Evolutionary conservation across 352 stramenopile genomes (phyloP).

Genomic region (Phytophthora brassicae): DNA sequence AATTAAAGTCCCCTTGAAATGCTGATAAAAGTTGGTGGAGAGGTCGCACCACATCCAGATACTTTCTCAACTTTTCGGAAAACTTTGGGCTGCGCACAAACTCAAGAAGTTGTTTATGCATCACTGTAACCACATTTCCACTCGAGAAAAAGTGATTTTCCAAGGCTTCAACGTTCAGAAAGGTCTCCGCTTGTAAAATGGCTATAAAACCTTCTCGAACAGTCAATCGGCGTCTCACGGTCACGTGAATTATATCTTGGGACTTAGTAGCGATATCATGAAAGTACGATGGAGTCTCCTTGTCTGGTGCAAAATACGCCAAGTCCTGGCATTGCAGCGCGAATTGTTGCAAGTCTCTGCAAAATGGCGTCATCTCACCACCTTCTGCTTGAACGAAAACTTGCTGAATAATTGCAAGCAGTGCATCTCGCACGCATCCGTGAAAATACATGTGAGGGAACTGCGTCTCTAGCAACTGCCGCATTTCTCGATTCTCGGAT

Average conservation of each 20-base stretch:
- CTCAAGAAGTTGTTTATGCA: constrained; percentile 30
- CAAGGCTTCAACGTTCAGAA: constrained; percentile 22
- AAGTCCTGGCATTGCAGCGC: constrained; percentile 41
- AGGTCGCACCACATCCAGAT: constrained; percentile 34
- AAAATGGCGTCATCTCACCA: constrained; percentile 13
- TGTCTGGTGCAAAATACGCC: constrained; percentile 21
- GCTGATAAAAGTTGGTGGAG: constrained; percentile 24
- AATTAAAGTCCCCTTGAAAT: constrained; percentile 5
- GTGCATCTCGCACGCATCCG: constrained; percentile 35
- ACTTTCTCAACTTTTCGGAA: constrained; percentile 32
- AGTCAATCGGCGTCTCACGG: constrained; percentile 22
- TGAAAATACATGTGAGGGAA: constrained; percentile 45
- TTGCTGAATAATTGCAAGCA: constrained; percentile 25
- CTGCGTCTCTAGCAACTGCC: constrained; percentile 27
- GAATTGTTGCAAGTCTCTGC: constrained; percentile 37
- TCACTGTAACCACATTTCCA: not conserved
- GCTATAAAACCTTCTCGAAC: constrained; percentile 27
- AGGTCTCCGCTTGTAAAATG: constrained; percentile 36
- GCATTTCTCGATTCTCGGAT: constrained; percentile 16
- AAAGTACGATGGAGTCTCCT: not conserved
- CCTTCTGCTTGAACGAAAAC: constrained; percentile 22
- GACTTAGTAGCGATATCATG: not conserved
- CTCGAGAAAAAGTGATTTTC: not conserved
- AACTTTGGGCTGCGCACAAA: constrained; percentile 31
- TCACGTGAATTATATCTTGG: constrained; percentile 23